A percentile compares a stretch with the other conserved stretches of the same genome.
Evolutionary conservation across 2,329 filamentous ascomycete genomes (phyloP).

Genomic region (Periconia macrospinosa): DNA sequence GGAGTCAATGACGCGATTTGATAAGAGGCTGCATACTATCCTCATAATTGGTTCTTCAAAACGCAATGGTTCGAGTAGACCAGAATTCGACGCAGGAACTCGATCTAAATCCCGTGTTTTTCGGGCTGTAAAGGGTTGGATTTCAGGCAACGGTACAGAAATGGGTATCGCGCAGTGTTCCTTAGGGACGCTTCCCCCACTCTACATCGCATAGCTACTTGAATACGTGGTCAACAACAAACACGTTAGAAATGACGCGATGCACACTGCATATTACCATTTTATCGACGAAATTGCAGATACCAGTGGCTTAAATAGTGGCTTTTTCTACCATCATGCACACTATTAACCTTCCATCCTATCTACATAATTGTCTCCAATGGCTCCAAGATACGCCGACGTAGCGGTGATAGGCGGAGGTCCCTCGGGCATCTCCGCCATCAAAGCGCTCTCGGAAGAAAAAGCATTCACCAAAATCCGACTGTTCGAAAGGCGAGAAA

Average conservation of each 20-base stretch:
- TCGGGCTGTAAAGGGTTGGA: too few species aligned
- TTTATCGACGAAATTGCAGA: background rate
- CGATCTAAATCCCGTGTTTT: too few species aligned
- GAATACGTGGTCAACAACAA: background rate
- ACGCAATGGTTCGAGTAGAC: background rate
- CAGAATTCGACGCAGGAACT: background rate
- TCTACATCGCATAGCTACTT: too few species aligned
- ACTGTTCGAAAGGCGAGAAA: constrained; percentile 36
- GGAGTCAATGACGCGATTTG: background rate
- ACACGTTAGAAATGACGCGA: background rate
- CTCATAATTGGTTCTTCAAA: background rate
- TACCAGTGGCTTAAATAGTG: background rate
- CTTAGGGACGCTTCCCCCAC: too few species aligned
- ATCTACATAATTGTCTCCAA: background rate
- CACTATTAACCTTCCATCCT: background rate
- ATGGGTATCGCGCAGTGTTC: background rate
- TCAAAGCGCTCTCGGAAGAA: constrained; percentile 34
- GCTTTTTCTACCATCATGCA: background rate
- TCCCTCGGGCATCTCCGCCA: constrained; percentile 32
- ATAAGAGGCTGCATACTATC: background rate
- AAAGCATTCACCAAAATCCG: constrained; percentile 34
- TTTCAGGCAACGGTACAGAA: background rate
- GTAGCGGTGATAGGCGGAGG: constrained; percentile 32
- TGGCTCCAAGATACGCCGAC: constrained; percentile 12
- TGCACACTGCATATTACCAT: background rate